These are phyloP conservation scores for Lactifluus hygrophoroides DNA, from an alignment of 768 basidiomycete genomes.

Conservation along the genomic window DNA sequence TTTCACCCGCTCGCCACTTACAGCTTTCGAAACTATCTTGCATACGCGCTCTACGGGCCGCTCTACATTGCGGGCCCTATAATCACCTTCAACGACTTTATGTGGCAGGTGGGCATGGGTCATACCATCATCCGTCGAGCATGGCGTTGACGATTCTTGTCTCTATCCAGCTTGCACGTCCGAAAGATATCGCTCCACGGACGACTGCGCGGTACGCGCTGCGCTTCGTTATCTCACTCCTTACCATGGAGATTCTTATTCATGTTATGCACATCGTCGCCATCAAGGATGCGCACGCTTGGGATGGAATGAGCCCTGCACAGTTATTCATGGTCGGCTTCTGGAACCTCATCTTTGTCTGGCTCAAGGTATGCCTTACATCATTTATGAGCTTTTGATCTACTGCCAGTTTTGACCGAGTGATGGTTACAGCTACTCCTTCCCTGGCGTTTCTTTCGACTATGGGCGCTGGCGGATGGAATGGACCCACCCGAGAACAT, in stretches of 20 bases:
- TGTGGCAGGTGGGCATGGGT: constrained; percentile 63
- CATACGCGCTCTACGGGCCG: constrained; percentile 87
- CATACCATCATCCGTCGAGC: neutral
- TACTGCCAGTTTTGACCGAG: neutral
- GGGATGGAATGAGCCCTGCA: constrained; percentile 68
- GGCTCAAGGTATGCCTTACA: constrained; percentile 70
- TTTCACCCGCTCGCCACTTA: constrained; percentile 54
- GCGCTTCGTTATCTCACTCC: constrained; percentile 60
- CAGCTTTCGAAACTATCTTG: constrained; percentile 61
- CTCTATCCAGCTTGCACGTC: constrained; percentile 47
- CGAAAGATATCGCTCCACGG: constrained; percentile 36
- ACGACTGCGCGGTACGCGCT: constrained; percentile 46
- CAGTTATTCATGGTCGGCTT: constrained; percentile 90
- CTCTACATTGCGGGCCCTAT: constrained; percentile 96
- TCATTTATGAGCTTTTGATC: neutral
- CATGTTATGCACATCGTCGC: constrained; percentile 97
- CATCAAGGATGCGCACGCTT: constrained; percentile 83
- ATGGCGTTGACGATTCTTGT: neutral
- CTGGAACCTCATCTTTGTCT: constrained; percentile 93
- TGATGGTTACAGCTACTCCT: constrained; percentile 61
- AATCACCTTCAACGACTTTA: constrained; percentile 91
- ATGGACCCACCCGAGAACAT: constrained; percentile 97
- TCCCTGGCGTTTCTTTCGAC: constrained; percentile 94
- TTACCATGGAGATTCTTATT: constrained; percentile 85
- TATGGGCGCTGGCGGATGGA: constrained; percentile 85